Evolutionary conservation across 23 red algal species (phyloP).

Genomic region (Pyropia haitanensis): DNA sequence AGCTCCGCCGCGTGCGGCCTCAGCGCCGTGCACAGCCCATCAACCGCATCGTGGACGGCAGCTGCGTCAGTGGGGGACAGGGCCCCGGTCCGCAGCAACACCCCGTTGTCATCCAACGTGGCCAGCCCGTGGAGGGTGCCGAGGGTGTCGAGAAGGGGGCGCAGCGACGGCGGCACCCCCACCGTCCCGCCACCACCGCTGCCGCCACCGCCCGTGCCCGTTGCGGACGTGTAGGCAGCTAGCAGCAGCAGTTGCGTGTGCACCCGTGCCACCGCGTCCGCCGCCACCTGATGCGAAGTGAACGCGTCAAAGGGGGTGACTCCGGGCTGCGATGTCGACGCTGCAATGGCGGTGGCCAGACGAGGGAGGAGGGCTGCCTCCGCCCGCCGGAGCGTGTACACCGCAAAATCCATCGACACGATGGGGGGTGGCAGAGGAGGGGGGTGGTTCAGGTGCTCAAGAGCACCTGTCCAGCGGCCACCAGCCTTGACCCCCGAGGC

Average conservation of each 20-base stretch:
- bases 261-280: too few species aligned
- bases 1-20: conserved; percentile 46
- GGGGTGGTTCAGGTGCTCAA: conserved; percentile 44
- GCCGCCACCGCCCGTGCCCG: conserved; percentile 2
- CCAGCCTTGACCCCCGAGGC: conserved; percentile 12
- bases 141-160: background rate
- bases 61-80: conserved; percentile 15
- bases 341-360: too few species aligned
- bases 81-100: conserved; percentile 38
- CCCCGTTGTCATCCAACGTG: conserved; percentile 18
- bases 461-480: conserved; percentile 10
- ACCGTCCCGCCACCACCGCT: too few species aligned
- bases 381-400: too few species aligned
- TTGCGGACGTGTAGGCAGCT: background rate
- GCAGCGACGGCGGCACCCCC: too few species aligned
- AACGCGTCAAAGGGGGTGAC: too few species aligned
- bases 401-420: background rate
- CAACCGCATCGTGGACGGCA: conserved; percentile 38
- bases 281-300: too few species aligned
- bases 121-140: conserved; percentile 21
- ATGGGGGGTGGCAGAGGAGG: background rate
- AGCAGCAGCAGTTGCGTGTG: too few species aligned
- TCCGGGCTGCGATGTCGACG: too few species aligned
- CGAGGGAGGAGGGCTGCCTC: too few species aligned
- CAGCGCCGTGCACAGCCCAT: conserved; percentile 43